Percentiles rank a stretch among this genome's conserved stretches.
Conservation (phyloP, 352 stramenopile species). For the Pythium aristosporum region DNA sequence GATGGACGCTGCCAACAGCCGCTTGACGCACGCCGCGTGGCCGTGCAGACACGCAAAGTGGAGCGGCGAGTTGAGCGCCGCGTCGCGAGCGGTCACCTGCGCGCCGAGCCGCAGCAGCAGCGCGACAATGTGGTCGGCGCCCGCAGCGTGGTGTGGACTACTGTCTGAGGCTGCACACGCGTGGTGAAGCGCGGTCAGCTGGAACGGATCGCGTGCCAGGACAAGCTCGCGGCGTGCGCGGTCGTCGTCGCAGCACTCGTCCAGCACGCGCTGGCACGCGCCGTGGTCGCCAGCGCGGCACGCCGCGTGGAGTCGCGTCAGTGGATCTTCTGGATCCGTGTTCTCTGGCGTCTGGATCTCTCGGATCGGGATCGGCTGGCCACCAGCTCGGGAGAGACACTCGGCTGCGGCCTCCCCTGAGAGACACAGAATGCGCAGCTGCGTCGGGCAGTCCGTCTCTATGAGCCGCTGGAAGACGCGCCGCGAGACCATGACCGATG, state of each 20-base stretch:
- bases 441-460: constrained; percentile 17
- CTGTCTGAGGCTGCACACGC: constrained; percentile 30
- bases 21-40: constrained; percentile 29
- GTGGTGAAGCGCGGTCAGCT: constrained; percentile 51
- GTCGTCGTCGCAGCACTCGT: constrained; percentile 26
- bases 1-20: constrained; percentile 21
- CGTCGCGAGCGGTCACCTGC: constrained; percentile 31
- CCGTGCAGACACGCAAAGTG: constrained; percentile 53
- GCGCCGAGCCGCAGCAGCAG: constrained; percentile 47
- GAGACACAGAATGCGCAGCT: constrained; percentile 51
- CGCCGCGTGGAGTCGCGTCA: constrained; percentile 25
- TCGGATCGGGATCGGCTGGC: constrained; percentile 26
- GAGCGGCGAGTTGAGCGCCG: constrained; percentile 51
- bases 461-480: constrained; percentile 40
- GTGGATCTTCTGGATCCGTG: background rate
- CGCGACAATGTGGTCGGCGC: constrained; percentile 44
- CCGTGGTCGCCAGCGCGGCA: constrained; percentile 49
- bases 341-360: constrained; percentile 9
- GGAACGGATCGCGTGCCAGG: constrained; percentile 26
- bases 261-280: constrained; percentile 37
- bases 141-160: constrained; percentile 3
- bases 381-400: constrained; percentile 26
- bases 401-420: constrained; percentile 40
- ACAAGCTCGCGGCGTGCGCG: constrained; percentile 18
- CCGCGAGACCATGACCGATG: constrained; percentile 65